phyloP scores from a whole-genome alignment of 768 basidiomycete genomes.

The Rhodotorula sphaerocarpa region DNA sequence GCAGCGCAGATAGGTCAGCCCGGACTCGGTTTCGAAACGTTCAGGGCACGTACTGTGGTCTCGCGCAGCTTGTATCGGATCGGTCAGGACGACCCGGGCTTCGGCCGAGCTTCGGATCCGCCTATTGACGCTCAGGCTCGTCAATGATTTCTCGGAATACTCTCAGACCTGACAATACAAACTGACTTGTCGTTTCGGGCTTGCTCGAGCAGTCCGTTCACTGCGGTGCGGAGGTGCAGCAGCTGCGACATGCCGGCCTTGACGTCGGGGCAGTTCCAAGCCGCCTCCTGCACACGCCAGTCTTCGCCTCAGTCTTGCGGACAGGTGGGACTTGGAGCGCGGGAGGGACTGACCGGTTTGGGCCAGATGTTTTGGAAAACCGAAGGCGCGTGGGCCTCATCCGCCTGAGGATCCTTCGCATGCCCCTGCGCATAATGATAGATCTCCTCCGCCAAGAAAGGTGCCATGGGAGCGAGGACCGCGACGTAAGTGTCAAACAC shows the following conservation, averaged over 20 bases:
- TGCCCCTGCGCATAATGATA: conserved; percentile 44
- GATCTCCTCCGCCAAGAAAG: conserved; percentile 85
- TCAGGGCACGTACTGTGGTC: conserved; percentile 40
- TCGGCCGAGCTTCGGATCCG: conserved; percentile 67
- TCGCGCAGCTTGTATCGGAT: conserved; percentile 45
- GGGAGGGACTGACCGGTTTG: conserved; percentile 50
- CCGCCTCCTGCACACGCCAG: conserved; percentile 46
- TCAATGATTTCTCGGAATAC: accelerated
- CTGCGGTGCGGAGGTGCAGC: conserved; percentile 55
- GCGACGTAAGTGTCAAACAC: conserved; percentile 51
- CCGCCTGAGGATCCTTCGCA: conserved; percentile 31
- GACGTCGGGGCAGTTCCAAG: conserved; percentile 58
- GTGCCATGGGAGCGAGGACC: conserved; percentile 74
- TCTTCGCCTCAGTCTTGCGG: not conserved
- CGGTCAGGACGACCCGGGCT: conserved; percentile 58
- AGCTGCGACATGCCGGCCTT: conserved; percentile 59
- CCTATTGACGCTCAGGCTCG: conserved; percentile 44
- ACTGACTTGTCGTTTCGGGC: conserved; percentile 66
- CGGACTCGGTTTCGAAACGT: not conserved
- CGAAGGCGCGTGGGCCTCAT: conserved; percentile 46
- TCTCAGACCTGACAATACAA: not conserved
- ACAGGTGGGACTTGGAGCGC: too few species aligned
- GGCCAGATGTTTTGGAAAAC: conserved; percentile 67
- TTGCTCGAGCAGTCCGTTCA: conserved; percentile 63
- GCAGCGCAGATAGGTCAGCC: not conserved